A percentile compares a stretch with the other conserved stretches of the same genome.
phyloP scores from a whole-genome alignment of 345 rosid species.

The Raphanus raphanistrum region DNA sequence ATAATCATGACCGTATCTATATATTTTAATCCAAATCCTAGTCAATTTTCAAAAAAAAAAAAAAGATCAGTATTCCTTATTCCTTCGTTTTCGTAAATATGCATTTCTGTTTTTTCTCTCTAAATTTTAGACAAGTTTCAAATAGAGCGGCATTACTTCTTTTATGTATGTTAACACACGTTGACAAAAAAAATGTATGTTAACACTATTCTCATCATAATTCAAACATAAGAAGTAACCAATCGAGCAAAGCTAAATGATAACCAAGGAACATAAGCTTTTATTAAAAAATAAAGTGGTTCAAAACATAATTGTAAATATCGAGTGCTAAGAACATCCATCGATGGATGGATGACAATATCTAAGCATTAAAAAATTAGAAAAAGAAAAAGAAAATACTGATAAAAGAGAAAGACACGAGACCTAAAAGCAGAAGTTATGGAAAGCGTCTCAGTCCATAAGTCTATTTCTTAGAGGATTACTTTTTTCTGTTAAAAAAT shows the following conservation, averaged over 20 bases:
- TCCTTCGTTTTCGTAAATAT: background rate
- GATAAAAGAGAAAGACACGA: too few relatives aligned
- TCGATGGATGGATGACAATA: too few relatives aligned
- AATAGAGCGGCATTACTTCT: background rate
- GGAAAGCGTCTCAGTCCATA: too few relatives aligned
- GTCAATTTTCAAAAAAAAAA: background rate
- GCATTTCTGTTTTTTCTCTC: background rate
- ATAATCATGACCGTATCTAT: background rate
- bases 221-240: background rate
- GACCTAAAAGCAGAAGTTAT: too few relatives aligned
- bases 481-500: too few relatives aligned
- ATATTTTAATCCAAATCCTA: background rate
- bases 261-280: background rate
- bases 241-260: background rate
- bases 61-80: background rate
- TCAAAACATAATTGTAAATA: background rate
- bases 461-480: too few relatives aligned
- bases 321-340: background rate
- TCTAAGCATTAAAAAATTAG: too few relatives aligned
- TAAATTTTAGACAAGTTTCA: background rate
- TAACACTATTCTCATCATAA: background rate
- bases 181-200: background rate
- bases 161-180: background rate
- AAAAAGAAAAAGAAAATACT: too few relatives aligned
- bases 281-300: background rate